phyloP scores from a whole-genome alignment of 345 rosid species.

The Salix brachista region DNA sequence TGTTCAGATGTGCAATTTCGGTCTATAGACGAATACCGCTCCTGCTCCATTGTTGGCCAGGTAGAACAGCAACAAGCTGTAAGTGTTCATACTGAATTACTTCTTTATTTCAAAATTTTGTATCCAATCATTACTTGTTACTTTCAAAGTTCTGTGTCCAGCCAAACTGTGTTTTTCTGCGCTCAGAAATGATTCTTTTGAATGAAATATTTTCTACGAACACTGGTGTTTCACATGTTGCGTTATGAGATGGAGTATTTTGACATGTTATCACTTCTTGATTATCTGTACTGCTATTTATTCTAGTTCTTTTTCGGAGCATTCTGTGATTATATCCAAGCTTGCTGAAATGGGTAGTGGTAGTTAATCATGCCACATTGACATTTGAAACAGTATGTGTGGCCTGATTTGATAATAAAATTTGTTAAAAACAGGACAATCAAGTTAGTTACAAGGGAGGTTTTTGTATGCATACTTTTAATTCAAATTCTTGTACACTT shows the following conservation, averaged over 20 bases:
- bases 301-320: background rate
- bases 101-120: slow-evolving; percentile 21
- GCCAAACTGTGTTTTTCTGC: slow-evolving; percentile 25
- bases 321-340: background rate
- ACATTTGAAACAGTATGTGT: background rate
- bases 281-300: background rate
- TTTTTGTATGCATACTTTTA: background rate
- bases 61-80: slow-evolving; percentile 17
- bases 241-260: background rate
- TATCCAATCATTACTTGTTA: slow-evolving; percentile 18
- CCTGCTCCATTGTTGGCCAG: slow-evolving; percentile 18
- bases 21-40: slow-evolving; percentile 45
- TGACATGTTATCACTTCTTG: background rate
- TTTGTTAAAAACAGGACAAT: background rate
- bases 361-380: background rate
- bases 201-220: background rate
- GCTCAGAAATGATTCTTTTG: slow-evolving; percentile 20
- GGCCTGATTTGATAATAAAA: background rate
- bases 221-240: background rate
- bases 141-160: slow-evolving; percentile 19
- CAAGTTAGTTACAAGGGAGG: background rate
- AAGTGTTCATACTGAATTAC: slow-evolving; percentile 32
- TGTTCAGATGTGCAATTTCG: slow-evolving; percentile 43
- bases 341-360: background rate
- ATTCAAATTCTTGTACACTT: background rate